phyloP scores from a whole-genome alignment of 345 rosid genomes.

The Eucalyptus shirleyi region DNA sequence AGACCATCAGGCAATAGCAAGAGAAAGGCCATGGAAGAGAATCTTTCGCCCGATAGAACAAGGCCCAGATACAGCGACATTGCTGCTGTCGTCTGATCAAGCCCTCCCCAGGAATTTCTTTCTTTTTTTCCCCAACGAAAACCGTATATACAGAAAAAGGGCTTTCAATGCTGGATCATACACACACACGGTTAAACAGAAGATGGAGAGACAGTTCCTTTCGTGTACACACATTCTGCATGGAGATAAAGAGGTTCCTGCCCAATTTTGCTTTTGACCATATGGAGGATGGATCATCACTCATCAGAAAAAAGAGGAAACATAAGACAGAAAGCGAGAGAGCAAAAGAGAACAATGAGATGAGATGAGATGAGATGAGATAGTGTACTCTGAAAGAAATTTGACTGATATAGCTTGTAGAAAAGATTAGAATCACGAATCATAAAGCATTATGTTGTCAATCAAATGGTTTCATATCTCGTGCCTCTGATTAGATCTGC shows the following conservation, averaged over 20 bases:
- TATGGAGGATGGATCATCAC: neutral
- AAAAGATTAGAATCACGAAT: neutral
- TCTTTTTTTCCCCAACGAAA: neutral
- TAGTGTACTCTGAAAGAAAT: neutral
- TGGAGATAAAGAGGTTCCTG: neutral
- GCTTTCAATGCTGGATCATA: neutral
- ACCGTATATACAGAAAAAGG: neutral
- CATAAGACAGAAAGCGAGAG: neutral
- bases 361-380: neutral
- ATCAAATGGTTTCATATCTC: neutral
- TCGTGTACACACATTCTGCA: neutral
- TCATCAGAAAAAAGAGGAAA: neutral
- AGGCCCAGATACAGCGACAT: constrained; percentile 38
- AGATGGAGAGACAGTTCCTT: neutral
- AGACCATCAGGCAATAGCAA: constrained; percentile 8
- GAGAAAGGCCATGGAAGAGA: constrained; percentile 50
- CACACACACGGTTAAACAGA: neutral
- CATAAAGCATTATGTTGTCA: neutral
- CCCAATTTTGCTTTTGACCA: neutral
- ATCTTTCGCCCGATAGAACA: constrained; percentile 36
- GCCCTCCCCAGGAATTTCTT: neutral
- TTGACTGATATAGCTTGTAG: neutral
- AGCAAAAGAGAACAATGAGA: neutral
- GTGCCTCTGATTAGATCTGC: neutral
- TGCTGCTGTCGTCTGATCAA: constrained; percentile 14